Conservation (phyloP, 148 eudicot species). For the Chenopodium suecicum region DNA sequence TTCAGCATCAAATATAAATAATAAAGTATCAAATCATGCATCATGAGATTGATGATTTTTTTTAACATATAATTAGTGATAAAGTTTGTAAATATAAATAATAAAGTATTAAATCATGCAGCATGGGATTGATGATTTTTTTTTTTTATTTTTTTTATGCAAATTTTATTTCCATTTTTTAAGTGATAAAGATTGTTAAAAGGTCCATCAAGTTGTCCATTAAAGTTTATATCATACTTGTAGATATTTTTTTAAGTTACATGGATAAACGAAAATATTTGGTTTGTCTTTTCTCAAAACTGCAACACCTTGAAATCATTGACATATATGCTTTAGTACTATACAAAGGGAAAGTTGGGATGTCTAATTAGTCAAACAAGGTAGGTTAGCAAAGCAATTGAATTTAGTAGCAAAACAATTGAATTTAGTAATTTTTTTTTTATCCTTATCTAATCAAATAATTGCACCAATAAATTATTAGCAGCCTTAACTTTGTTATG, state of each 20-base stretch:
- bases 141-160: no score
- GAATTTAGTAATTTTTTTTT: neutral
- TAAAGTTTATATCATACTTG: neutral
- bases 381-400: neutral
- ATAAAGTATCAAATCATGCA: slow-evolving; percentile 10
- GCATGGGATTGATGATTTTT: no score
- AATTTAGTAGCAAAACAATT: neutral
- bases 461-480: neutral
- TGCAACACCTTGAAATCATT: no score
- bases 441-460: neutral
- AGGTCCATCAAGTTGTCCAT: slow-evolving; percentile 6
- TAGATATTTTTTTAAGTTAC: no score
- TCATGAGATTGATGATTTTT: neutral
- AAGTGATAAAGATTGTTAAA: neutral
- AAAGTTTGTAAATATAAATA: no score
- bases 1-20: neutral
- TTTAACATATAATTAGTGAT: neutral
- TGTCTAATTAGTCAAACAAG: neutral
- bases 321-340: no score
- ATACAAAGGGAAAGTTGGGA: neutral
- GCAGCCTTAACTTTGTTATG: neutral
- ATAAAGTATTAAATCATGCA: no score
- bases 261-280: no score
- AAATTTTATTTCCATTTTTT: no score
- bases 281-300: no score